Evolutionary conservation across 2,329 filamentous ascomycete species (phyloP).

Genomic region (Penicillium sp.): DNA sequence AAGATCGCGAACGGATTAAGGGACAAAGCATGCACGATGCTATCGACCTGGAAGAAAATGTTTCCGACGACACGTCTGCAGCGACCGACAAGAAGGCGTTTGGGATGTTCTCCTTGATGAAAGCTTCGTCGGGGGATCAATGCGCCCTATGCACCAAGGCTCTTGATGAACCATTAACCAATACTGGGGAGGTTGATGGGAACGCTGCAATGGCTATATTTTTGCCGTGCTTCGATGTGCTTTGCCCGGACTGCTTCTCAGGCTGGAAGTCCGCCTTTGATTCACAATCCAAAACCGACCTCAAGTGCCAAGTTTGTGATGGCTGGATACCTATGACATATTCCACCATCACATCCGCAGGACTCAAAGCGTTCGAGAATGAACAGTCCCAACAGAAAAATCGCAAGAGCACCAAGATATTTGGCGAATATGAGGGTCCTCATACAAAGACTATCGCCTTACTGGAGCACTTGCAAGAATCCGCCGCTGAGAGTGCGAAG

Average conservation of each 20-base stretch:
- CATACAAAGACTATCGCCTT: slow-evolving; percentile 89
- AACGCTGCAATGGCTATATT: slow-evolving; percentile 63
- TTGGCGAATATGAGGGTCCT: slow-evolving; percentile 73
- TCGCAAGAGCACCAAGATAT: slow-evolving; percentile 52
- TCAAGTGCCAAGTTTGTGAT: slow-evolving; percentile 66
- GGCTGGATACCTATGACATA: slow-evolving; percentile 61
- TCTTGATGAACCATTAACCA: slow-evolving; percentile 53
- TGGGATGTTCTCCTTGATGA: slow-evolving; percentile 79
- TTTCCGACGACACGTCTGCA: slow-evolving; percentile 52
- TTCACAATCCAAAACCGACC: slow-evolving; percentile 47
- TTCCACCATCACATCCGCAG: slow-evolving; percentile 64
- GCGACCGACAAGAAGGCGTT: slow-evolving; percentile 72
- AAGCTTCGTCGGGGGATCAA: slow-evolving; percentile 71
- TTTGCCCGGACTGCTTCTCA: slow-evolving; percentile 72
- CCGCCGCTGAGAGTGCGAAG: slow-evolving; percentile 55
- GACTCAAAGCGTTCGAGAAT: slow-evolving; percentile 50
- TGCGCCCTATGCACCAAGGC: slow-evolving; percentile 69
- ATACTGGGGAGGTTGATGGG: slow-evolving; percentile 54
- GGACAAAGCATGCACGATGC: slow-evolving; percentile 80
- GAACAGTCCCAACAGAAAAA: slow-evolving; percentile 56
- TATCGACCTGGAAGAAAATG: slow-evolving; percentile 82
- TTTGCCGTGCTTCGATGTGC: slow-evolving; percentile 80
- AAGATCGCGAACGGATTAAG: slow-evolving; percentile 75
- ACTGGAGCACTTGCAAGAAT: slow-evolving; percentile 67
- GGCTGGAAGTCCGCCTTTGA: slow-evolving; percentile 56